Percentiles rank a stretch among this genome's conserved stretches.
phyloP scores from a whole-genome alignment of 1,139 yeast genomes.

The Debaryomyces fabryi region DNA sequence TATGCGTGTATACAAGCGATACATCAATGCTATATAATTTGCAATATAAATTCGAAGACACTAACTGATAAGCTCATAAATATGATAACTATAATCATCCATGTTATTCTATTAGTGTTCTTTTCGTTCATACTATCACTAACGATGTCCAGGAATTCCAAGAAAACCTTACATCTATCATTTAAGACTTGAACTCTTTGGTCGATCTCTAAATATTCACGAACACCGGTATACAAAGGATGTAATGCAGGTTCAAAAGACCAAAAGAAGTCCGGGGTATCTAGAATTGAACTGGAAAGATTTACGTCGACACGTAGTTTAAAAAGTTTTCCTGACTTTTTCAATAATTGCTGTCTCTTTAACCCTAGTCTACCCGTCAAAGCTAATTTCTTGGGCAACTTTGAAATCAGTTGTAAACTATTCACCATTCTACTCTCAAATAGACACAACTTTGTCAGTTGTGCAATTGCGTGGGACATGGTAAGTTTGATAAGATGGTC shows the following conservation, averaged over 20 bases:
- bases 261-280: conserved; percentile 97
- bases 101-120: conserved; percentile 87
- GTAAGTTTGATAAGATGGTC: conserved; percentile 92
- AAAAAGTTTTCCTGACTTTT: conserved; percentile 87
- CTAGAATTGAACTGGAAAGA: conserved; percentile 84
- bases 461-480: conserved; percentile 96
- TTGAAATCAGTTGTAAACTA: conserved; percentile 79
- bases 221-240: conserved; percentile 84
- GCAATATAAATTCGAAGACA: conserved; percentile 45
- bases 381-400: conserved; percentile 86
- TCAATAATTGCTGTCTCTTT: conserved; percentile 75
- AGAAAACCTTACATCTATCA: conserved; percentile 89
- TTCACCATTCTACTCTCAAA: conserved; percentile 92
- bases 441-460: conserved; percentile 85
- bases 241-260: conserved; percentile 93
- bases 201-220: conserved; percentile 93
- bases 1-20: not conserved
- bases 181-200: conserved; percentile 91
- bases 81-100: conserved; percentile 85
- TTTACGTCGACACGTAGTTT: conserved; percentile 92
- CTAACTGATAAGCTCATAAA: conserved; percentile 75
- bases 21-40: conserved; percentile 25
- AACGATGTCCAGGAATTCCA: conserved; percentile 90
- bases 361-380: conserved; percentile 84
- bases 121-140: conserved; percentile 93